Base-by-base conservation (phyloP, 768 basidiomycete species). In the Mycena pura region DNA sequence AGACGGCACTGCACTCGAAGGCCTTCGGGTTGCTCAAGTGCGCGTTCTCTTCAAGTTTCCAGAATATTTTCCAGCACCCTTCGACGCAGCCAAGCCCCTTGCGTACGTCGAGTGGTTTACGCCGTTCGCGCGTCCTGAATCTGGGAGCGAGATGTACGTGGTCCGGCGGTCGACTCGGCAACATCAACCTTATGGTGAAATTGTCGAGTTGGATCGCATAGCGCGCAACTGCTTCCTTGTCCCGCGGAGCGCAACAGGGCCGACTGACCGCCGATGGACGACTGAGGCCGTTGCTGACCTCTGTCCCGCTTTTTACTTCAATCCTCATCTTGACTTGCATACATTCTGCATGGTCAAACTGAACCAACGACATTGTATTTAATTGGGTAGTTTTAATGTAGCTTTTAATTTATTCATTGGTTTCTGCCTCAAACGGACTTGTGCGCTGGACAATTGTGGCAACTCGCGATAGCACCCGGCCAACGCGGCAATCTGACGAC, bases 31-130 rank as follows among this genome's bases (percentile, higher is more conserved):
- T 8, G 61, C 67, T 6, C 67, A 65, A 19, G 45, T 68, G 15
- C 44, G 58, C 13, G 47, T 62, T 13, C 45, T 70, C 3, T 68
- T 70, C 46, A 24, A 50, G 14, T 46, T 70, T 11, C 66, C 66
- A 13, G 6, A 19, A 25, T 40, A 32, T 34, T 62, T 45, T 27
- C 54, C 8, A 22, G 39, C 56, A 15, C 24, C 15, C 10, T 21
- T 43, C 9, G 19, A 21, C 41, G 19, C 41, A 10, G 45, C 40
- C 6, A 11, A 57, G 14, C 59, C 63, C 14, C 60, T 69, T 8
- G 68, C 62, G 10, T 69, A 69, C 41, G 40, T 69, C 21, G 67
- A 69, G 46, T 69, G 68, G 68, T 54, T 66, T 38, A 68, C 63
- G 4, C 67, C 64, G 11, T 43, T 69, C 19, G 5, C 24, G 11